Evolutionary conservation across 1,284 basidiomycete genomes (phyloP).

Genomic region (Salmacisia buchloeana): DNA sequence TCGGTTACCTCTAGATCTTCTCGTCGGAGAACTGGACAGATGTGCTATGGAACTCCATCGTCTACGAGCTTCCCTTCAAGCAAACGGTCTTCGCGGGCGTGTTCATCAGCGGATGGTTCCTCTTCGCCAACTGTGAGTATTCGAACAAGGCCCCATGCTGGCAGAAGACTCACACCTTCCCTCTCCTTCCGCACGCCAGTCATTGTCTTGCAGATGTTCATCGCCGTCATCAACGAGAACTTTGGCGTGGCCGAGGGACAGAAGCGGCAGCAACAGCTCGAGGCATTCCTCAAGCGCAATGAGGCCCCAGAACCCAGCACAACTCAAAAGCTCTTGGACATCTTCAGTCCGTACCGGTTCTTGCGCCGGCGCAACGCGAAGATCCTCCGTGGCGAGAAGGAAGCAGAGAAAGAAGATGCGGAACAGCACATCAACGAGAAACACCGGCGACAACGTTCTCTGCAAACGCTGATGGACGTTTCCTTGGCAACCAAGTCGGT

Average conservation of each 20-base stretch:
- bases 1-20: slow-evolving; percentile 60
- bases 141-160: background rate
- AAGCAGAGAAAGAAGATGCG: slow-evolving; percentile 11
- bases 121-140: slow-evolving; percentile 81
- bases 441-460: slow-evolving; percentile 34
- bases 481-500: slow-evolving; percentile 1
- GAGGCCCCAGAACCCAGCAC: slow-evolving; percentile 39
- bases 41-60: slow-evolving; percentile 67
- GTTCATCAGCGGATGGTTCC: slow-evolving; percentile 78
- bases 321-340: slow-evolving; percentile 56
- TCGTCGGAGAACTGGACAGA: slow-evolving; percentile 92
- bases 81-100: slow-evolving; percentile 71
- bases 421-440: slow-evolving; percentile 6
- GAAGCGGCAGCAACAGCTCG: slow-evolving; percentile 77
- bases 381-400: slow-evolving; percentile 13
- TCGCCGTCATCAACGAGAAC: slow-evolving; percentile 97
- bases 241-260: slow-evolving; percentile 87
- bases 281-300: slow-evolving; percentile 55
- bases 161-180: background rate
- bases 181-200: slow-evolving; percentile 55
- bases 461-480: slow-evolving; percentile 62
- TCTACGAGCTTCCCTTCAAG: slow-evolving; percentile 62
- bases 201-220: slow-evolving; percentile 95
- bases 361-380: slow-evolving; percentile 58
- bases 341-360: slow-evolving; percentile 82